These are phyloP conservation scores for Myriosclerotinia duriaeana DNA, from an alignment of 2,329 filamentous ascomycete species.

Conservation along the genomic window DNA sequence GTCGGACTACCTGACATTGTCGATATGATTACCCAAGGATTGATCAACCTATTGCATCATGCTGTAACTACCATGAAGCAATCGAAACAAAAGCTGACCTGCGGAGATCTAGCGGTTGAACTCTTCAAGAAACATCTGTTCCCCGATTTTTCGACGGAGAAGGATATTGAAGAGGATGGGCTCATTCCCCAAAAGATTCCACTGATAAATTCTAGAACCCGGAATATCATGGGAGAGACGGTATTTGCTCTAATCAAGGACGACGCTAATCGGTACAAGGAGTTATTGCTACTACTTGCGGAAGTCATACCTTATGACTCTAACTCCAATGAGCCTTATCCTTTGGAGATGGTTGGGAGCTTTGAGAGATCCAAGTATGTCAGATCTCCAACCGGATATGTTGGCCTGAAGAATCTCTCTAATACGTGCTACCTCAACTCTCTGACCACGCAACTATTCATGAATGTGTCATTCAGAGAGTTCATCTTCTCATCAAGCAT, in stretches of 20 bases:
- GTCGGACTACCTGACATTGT: slow-evolving; percentile 39
- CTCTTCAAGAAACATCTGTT: slow-evolving; percentile 68
- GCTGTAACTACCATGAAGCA: slow-evolving; percentile 38
- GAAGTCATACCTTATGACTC: slow-evolving; percentile 52
- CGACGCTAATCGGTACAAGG: slow-evolving; percentile 49
- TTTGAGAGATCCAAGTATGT: slow-evolving; percentile 68
- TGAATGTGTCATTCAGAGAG: slow-evolving; percentile 83
- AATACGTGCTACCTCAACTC: slow-evolving; percentile 99
- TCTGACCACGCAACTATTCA: slow-evolving; percentile 89
- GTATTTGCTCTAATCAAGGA: slow-evolving; percentile 57
- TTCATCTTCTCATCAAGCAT: slow-evolving; percentile 72
- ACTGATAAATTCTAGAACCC: slow-evolving; percentile 54
- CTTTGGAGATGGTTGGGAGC: slow-evolving; percentile 58
- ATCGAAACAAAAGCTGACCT: slow-evolving; percentile 33
- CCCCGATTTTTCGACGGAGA: slow-evolving; percentile 49
- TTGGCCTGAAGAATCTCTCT: slow-evolving; percentile 86
- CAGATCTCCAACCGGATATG: slow-evolving; percentile 76
- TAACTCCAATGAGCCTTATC: slow-evolving; percentile 50
- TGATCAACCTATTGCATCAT: slow-evolving; percentile 43
- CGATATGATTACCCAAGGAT: slow-evolving; percentile 41
- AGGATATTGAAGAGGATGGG: slow-evolving; percentile 34
- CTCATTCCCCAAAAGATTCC: slow-evolving; percentile 45
- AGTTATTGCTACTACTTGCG: slow-evolving; percentile 53
- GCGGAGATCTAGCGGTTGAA: slow-evolving; percentile 46
- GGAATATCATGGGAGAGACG: slow-evolving; percentile 60